Base-by-base conservation (phyloP, 2,329 filamentous ascomycete species). In the Aspergillus fijiensis region DNA sequence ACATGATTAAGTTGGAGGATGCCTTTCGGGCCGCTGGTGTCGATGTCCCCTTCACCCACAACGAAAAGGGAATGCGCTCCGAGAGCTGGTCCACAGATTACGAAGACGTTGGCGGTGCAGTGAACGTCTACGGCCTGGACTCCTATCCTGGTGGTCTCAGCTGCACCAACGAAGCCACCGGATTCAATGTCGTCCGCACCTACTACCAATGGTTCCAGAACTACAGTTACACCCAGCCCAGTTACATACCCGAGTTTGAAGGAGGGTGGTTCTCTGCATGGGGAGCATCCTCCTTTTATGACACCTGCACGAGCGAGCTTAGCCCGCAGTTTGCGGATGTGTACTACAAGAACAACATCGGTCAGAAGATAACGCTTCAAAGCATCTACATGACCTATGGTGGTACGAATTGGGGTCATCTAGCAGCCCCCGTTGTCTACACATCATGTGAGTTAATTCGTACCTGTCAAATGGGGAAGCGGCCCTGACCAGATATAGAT, bases 181-280 rank as follows among this genome's bases (percentile, higher is more conserved):
- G 81, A 1, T 85, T 84, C 65, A 80, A 74, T 29, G 69, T 84
- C 1, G 76, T 82, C 2, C 77, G 82, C 27, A 84, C 77, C 5
- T 86, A 85, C 64, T 81, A 82, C 60, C 79, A 85, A 62, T 85
- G 82, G 81, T 86, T 86, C 63, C 76, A 79, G n/a, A 81, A 82
- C 47, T 83, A 83, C 58, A 82, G 82, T 0, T 80, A 72, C 51
- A 83, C 82, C 1, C 83, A 85, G 64, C 84, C 83, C 1, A 76
- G 77, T 51, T 84, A 78, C 59, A 67, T 85, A 0, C 78, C 83
- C 5, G 84, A 84, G 65, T 84, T 85, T 31, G 78, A 84, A 65
- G 81, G 80, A 4, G 83, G 82, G 0, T 84, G 75, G 64, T 84
- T 84, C 58, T 79, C 80, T n/a, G 77, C 81, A 14, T 85, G 82